Evolutionary conservation across 805 yeast species (phyloP).

Genomic region (Danielia oregonensis): DNA sequence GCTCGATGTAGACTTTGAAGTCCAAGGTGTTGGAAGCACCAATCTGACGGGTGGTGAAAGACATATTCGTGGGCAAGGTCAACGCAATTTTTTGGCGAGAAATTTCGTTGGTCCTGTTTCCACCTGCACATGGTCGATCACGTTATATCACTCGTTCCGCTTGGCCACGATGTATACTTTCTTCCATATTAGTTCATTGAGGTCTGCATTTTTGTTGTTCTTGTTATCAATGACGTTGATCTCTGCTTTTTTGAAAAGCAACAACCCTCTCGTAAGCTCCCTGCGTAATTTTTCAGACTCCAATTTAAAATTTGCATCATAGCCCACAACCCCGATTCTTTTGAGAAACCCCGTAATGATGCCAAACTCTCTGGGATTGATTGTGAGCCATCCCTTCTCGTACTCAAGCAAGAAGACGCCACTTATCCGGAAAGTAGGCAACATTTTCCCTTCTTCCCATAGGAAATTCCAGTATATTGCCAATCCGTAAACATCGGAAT

Average conservation of each 20-base stretch:
- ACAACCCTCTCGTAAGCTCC: conserved; percentile 53
- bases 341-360: conserved; percentile 5
- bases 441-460: no score
- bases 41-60: conserved; percentile 84
- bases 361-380: conserved; percentile 11
- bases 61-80: conserved; percentile 38
- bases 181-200: conserved; percentile 11
- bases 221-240: conserved; percentile 41
- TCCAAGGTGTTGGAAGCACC: conserved; percentile 96
- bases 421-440: conserved; percentile 4
- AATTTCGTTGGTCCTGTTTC: conserved; percentile 5
- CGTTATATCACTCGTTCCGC: conserved; percentile 11
- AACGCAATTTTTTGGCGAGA: conserved; percentile 6
- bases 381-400: conserved; percentile 10
- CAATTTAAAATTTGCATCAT: no score
- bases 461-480: conserved; percentile 6
- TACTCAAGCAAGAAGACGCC: conserved; percentile 15
- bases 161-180: conserved; percentile 8
- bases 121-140: conserved; percentile 13
- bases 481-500: conserved; percentile 17
- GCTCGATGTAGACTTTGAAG: conserved; percentile 84
- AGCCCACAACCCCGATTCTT: no score
- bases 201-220: conserved; percentile 2
- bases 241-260: conserved; percentile 52
- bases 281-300: no score